Base-by-base conservation (phyloP, 805 yeast species). In the Hagleromyces aurorensis region DNA sequence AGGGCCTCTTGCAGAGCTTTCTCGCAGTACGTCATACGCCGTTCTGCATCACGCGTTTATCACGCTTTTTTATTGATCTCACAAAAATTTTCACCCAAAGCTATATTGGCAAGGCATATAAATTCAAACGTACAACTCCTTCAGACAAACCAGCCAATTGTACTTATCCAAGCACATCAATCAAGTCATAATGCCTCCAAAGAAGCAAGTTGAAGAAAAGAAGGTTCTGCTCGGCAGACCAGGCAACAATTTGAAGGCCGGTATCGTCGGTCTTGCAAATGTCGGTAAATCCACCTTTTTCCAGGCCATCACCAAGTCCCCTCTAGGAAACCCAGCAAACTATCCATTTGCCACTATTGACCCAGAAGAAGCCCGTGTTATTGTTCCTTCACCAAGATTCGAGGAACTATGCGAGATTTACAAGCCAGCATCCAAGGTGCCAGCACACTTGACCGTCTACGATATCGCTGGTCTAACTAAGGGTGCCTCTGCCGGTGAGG, bases 381-480 rank as follows among this genome's bases (percentile, higher is more conserved):
- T 78, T 44, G 97, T 91, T 37, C 96, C 96, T 49, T 83, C 94
- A 38, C 72, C 80, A 38, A 76, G 94, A 58, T 76, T 91, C 51
- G 94, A 89, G 50, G 71, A 68, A 38, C 70, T 91, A 30, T 70
- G 72, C 49, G 72, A 72, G 29, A 62, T 80, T 50, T 91, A 85
- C 70, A 70, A 72, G 52, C 89, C 96, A 37, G 81, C 84, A 50
- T 72, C 81, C 47, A 75, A 75, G 55, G 86, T 89, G 37, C 96
- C 96, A 37, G 96, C 97, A 11, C 78, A 70, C 55, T 75, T 89
- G 61, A 89, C 96, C 35, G 76, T 91, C 36, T 86, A 83, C 54
- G 98, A 91, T 65, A 91, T 91, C 62, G 98, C 98, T 37, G 98
- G 98, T 61, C 70, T 91, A 57, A 89, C 97, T 43, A 84, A 84